phyloP scores from a whole-genome alignment of 208 protist species.

The Acanthamoeba royreba region DNA sequence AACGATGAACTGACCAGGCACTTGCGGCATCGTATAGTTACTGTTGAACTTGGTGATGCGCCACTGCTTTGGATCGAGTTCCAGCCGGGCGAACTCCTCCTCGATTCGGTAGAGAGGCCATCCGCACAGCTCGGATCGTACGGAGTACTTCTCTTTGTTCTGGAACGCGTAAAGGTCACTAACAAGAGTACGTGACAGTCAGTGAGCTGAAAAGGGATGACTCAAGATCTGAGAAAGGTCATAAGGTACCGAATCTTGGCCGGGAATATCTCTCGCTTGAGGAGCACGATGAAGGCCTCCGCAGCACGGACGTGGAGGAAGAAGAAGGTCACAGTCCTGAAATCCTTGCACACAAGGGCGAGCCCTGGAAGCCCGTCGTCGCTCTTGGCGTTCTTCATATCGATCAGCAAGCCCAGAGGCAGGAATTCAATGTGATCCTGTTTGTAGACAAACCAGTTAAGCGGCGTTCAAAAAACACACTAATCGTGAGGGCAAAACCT shows the following conservation, averaged over 20 bases:
- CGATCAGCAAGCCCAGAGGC: background rate
- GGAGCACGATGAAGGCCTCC: background rate
- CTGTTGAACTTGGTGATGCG: background rate
- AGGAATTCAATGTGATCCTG: background rate
- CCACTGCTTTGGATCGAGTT: background rate
- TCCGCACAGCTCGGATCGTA: background rate
- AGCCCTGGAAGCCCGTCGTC: background rate
- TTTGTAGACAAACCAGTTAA: background rate
- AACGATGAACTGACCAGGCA: background rate
- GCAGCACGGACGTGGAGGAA: background rate
- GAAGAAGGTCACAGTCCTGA: background rate
- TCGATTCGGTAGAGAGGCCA: background rate
- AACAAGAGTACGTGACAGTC: too few relatives aligned
- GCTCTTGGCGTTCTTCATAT: background rate
- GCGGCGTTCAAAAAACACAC: background rate
- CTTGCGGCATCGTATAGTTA: background rate
- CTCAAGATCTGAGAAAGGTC: too few relatives aligned
- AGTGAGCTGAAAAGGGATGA: too few relatives aligned
- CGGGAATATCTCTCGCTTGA: background rate
- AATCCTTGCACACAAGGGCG: background rate
- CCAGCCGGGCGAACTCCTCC: background rate
- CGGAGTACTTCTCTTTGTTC: background rate
- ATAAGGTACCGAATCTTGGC: background rate
- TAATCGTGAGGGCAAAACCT: background rate
- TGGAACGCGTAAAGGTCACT: conserved; percentile 32